These are phyloP conservation scores for Yarrowia yakushimensis DNA, from an alignment of 805 yeast species.

Conservation along the genomic window DNA sequence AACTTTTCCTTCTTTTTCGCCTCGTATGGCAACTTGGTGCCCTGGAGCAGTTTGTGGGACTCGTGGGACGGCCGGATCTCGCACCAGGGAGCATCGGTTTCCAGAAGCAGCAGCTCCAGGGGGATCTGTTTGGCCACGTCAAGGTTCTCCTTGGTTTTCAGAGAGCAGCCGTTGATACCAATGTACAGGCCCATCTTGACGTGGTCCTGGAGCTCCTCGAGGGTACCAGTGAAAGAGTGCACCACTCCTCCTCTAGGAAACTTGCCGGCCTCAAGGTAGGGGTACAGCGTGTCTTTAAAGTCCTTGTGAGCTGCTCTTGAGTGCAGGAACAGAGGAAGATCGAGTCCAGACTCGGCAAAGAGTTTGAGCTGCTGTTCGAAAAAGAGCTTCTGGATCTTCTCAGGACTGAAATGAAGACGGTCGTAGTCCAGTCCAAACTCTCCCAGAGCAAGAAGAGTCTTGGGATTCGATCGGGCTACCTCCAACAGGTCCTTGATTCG, in stretches of 20 bases:
- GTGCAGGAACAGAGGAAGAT: slow-evolving; percentile 81
- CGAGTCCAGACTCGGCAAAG: slow-evolving; percentile 48
- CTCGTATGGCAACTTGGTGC: slow-evolving; percentile 48
- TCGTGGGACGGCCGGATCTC: slow-evolving; percentile 84
- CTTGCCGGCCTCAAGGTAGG: slow-evolving; percentile 47
- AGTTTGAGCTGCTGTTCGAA: slow-evolving; percentile 73
- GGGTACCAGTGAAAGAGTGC: slow-evolving; percentile 89
- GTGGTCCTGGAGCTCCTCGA: slow-evolving; percentile 56
- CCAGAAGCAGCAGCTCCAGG: slow-evolving; percentile 65
- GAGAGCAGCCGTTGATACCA: slow-evolving; percentile 91
- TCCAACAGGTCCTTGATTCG: slow-evolving; percentile 49
- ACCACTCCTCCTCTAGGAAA: slow-evolving; percentile 68
- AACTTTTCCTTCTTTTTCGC: slow-evolving; percentile 63
- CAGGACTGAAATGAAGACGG: slow-evolving; percentile 70
- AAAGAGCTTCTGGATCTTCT: slow-evolving; percentile 60
- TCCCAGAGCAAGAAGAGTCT: slow-evolving; percentile 77
- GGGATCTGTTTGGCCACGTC: slow-evolving; percentile 69
- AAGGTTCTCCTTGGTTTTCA: slow-evolving; percentile 71
- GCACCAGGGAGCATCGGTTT: slow-evolving; percentile 99
- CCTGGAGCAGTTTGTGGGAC: slow-evolving; percentile 50
- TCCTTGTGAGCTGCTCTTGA: slow-evolving; percentile 85
- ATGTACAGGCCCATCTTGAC: slow-evolving; percentile 61
- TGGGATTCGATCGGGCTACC: slow-evolving; percentile 45
- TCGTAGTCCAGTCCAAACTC: slow-evolving; percentile 96
- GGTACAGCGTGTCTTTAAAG: slow-evolving; percentile 60